Conservation (phyloP, 768 basidiomycete species). For the Russula ochroleuca region DNA sequence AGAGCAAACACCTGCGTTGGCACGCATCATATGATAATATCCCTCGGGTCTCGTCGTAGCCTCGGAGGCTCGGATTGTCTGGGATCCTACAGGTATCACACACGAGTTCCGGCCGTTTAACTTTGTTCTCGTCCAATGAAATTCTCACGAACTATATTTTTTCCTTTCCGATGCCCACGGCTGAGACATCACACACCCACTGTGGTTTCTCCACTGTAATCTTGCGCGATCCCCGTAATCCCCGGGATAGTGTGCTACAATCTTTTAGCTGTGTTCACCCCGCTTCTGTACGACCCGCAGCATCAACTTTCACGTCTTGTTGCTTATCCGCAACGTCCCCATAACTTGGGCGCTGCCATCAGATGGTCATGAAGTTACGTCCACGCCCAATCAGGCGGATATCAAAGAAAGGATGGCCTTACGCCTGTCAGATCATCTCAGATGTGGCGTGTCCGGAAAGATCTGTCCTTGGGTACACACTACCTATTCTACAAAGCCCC, state of each 20-base stretch:
- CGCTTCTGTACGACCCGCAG: background rate
- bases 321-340: background rate
- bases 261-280: background rate
- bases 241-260: background rate
- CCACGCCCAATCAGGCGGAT: background rate
- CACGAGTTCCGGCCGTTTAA: background rate
- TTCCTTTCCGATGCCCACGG: constrained; percentile 2
- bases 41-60: background rate
- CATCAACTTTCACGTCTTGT: background rate
- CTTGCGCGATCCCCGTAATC: background rate
- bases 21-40: background rate
- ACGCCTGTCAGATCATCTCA: background rate
- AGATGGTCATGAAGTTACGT: background rate
- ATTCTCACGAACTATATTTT: background rate
- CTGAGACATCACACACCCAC: background rate
- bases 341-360: background rate
- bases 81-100: background rate
- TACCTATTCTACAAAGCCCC: background rate
- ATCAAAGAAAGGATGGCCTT: background rate
- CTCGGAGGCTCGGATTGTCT: background rate
- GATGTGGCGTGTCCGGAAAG: background rate
- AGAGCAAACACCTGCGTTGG: background rate
- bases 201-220: background rate
- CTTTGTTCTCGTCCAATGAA: background rate
- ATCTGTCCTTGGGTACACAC: background rate